Conservation (phyloP, 176 grass and related monocot genomes). For the Rhynchospora pubera region DNA sequence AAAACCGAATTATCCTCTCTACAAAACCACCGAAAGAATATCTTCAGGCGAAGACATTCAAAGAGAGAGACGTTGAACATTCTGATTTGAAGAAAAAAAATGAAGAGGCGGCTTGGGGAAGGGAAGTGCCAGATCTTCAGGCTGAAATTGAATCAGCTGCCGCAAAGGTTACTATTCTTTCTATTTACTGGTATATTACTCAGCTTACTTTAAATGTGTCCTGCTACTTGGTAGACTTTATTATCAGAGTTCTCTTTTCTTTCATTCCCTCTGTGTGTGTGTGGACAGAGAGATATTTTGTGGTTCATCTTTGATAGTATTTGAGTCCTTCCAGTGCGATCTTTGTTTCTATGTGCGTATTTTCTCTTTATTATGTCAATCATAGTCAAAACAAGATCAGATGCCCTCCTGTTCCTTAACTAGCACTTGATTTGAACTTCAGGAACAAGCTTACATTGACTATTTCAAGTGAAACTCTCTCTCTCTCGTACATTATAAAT, state of each 20-base stretch:
- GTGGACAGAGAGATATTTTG: neutral
- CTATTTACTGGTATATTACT: neutral
- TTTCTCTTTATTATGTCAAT: neutral
- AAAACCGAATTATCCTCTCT: constrained; percentile 66
- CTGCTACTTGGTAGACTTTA: neutral
- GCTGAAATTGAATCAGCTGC: constrained; percentile 40
- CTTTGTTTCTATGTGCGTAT: neutral
- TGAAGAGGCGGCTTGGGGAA: constrained; percentile 67
- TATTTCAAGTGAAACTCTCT: neutral
- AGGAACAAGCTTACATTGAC: neutral
- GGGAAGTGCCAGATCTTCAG: constrained; percentile 64
- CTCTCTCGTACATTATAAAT: neutral
- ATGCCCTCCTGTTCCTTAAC: neutral
- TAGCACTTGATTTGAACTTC: neutral
- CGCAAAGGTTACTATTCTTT: constrained; percentile 33
- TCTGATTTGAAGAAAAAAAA: constrained; percentile 34
- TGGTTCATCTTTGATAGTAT: neutral
- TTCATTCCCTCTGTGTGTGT: neutral
- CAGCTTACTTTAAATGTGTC: neutral
- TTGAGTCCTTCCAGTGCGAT: neutral
- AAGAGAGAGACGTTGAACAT: constrained; percentile 32
- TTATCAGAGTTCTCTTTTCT: neutral
- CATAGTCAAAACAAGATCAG: neutral
- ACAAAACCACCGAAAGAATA: constrained; percentile 96
- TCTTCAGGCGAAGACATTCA: constrained; percentile 58